Evolutionary conservation across 495 filamentous ascomycete genomes (phyloP), one percentile per base, ranked within the genome.

Genomic region (Penicillium canariense): DNA sequence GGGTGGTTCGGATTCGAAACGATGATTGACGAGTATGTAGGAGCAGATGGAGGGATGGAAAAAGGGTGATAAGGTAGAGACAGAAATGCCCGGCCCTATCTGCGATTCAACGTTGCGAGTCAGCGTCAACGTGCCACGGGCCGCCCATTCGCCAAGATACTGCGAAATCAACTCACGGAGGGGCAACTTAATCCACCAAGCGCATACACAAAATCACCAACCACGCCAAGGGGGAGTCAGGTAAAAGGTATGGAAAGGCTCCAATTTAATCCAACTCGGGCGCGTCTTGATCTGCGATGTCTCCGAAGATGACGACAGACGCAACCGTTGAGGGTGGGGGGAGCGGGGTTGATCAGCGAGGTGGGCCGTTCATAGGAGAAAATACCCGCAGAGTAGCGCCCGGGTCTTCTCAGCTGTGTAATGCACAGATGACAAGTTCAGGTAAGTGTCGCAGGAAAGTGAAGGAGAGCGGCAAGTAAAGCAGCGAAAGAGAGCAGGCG

Each of bases 231-330:
- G 36, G 26, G 18, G 26, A 25, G 25, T 14, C 20, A 10, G n/a
- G 36, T 26, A 20, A 55, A 49, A 18, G 44, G 31, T 22, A 47
- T 58, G 51, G 51, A 54, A 30, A 44, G 18, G 42, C 10, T 48
- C 56, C 55, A 48, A 49, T 31, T 52, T 62, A 43, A 23, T 44
- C 46, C 50, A 43, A 31, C 31, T n/a, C 20, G 27, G 50, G 15
- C 9, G 34, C 48, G 46, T 31, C 34, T 31, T 20, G 42, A 34
- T 17, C 42, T 27, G 34, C 35, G 40, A 56, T 28, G 26, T 56
- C 18, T 17, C 49, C 44, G 54, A 49, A 38, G 59, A 57, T 56
- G 59, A 57, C 58, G 58, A 56, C 50, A 55, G 52, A 35, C 44
- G 50, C 36, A 35, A 23, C n/a, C 42, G 39, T 40, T 31, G 17